Percentiles rank a stretch among this genome's conserved stretches.
phyloP scores from a whole-genome alignment of 768 basidiomycete genomes.

The Termitomyces sp. region DNA sequence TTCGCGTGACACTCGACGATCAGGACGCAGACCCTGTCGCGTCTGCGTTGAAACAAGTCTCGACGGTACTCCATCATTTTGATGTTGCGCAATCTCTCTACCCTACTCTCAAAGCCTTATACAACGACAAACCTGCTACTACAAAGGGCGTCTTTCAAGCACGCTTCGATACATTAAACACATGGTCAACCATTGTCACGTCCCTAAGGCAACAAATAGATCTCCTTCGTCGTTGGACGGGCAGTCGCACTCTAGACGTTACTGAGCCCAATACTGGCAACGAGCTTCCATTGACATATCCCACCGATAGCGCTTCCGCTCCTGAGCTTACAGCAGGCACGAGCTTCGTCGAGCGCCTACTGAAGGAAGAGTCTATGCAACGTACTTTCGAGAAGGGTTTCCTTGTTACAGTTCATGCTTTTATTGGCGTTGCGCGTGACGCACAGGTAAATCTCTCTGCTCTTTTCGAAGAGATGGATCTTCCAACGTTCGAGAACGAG shows the following conservation, averaged over 20 bases:
- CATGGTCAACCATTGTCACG: constrained; percentile 86
- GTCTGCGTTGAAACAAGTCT: constrained; percentile 56
- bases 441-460: constrained; percentile 78
- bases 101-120: constrained; percentile 76
- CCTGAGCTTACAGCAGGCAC: constrained; percentile 59
- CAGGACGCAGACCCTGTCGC: constrained; percentile 30
- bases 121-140: constrained; percentile 70
- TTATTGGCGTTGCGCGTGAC: constrained; percentile 80
- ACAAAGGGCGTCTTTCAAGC: constrained; percentile 62
- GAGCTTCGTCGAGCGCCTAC: constrained; percentile 88
- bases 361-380: constrained; percentile 96
- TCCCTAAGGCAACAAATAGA: constrained; percentile 80
- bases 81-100: constrained; percentile 85
- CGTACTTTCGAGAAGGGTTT: constrained; percentile 90
- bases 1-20: constrained; percentile 47
- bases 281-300: constrained; percentile 42
- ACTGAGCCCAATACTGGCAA: constrained; percentile 69
- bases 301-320: constrained; percentile 20
- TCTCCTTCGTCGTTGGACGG: constrained; percentile 89
- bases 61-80: constrained; percentile 63
- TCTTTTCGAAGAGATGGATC: constrained; percentile 80
- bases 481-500: constrained; percentile 87
- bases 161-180: constrained; percentile 85
- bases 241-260: constrained; percentile 86
- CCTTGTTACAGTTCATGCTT: constrained; percentile 79